Conservation (phyloP, 2,329 filamentous ascomycete species). For the Talaromyces albobiverticillius region DNA sequence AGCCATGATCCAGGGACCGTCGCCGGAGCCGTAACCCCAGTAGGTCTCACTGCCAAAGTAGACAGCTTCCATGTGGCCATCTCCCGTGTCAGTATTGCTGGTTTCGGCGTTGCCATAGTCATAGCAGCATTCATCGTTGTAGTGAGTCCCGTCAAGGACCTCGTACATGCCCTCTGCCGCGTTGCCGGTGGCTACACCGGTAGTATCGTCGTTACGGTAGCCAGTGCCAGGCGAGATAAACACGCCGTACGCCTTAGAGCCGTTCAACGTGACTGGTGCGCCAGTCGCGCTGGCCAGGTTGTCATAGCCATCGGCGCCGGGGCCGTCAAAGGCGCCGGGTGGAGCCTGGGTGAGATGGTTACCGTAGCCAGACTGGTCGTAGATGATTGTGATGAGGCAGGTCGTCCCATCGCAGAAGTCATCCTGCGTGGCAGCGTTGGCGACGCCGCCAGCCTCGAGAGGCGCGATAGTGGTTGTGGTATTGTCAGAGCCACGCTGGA, state of each 20-base stretch:
- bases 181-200: conserved; percentile 4
- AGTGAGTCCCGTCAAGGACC: conserved; percentile 12
- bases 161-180: conserved; percentile 11
- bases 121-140: conserved; percentile 10
- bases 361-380: conserved; percentile 12
- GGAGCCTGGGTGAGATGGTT: conserved; percentile 10
- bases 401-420: conserved; percentile 9
- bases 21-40: conserved; percentile 8
- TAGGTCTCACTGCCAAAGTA: conserved; percentile 6
- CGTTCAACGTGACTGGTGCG: conserved; percentile 11
- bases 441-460: conserved; percentile 8
- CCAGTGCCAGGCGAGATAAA: conserved; percentile 12
- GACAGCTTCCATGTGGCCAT: conserved; percentile 13
- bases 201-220: conserved; percentile 7
- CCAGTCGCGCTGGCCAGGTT: conserved; percentile 11
- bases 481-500: conserved; percentile 7
- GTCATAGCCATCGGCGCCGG: conserved; percentile 4
- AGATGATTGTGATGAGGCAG: conserved; percentile 12
- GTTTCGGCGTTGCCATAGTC: conserved; percentile 14
- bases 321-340: conserved; percentile 1
- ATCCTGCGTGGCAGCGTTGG: conserved; percentile 8
- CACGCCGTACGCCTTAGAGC: conserved; percentile 11
- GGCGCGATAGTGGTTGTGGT: conserved; percentile 8
- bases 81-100: conserved; percentile 10
- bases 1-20: conserved; percentile 12